Conservation (phyloP, 345 rosid genomes). For the Kandelia obovata region DNA sequence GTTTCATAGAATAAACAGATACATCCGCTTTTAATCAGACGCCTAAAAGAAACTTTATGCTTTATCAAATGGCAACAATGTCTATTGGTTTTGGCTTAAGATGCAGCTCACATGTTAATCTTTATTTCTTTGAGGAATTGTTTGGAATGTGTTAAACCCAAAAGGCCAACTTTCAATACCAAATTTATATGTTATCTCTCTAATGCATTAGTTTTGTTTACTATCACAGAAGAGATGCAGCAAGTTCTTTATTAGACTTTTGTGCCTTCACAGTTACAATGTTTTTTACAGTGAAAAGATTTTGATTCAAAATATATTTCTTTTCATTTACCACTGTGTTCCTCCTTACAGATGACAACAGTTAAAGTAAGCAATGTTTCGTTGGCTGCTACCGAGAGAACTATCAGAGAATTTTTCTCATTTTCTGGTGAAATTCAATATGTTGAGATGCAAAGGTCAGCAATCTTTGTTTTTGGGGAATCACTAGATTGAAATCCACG, state of each 20-base stretch:
- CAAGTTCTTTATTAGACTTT: background rate
- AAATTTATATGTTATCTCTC: background rate
- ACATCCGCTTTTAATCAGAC: background rate
- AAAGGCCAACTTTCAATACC: background rate
- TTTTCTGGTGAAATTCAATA: constrained; percentile 73
- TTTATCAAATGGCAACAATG: background rate
- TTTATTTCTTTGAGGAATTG: background rate
- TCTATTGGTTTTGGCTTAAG: background rate
- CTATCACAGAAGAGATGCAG: background rate
- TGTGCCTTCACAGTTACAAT: background rate
- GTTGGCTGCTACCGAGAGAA: constrained; percentile 60
- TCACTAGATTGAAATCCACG: background rate
- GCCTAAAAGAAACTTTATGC: background rate
- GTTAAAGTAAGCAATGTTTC: constrained; percentile 56
- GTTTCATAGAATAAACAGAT: no score
- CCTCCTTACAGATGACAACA: constrained; percentile 38
- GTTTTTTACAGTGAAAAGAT: background rate
- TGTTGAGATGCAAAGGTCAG: constrained; percentile 67
- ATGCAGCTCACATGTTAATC: background rate
- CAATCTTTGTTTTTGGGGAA: background rate
- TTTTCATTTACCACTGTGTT: background rate
- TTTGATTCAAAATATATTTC: background rate
- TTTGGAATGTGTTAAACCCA: background rate
- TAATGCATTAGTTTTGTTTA: background rate
- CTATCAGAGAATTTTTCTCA: constrained; percentile 77